A percentile compares a stretch with the other conserved stretches of the same genome.
Evolutionary conservation across 2,329 filamentous ascomycete genomes (phyloP).

Genomic region (Neonectria coccinea): DNA sequence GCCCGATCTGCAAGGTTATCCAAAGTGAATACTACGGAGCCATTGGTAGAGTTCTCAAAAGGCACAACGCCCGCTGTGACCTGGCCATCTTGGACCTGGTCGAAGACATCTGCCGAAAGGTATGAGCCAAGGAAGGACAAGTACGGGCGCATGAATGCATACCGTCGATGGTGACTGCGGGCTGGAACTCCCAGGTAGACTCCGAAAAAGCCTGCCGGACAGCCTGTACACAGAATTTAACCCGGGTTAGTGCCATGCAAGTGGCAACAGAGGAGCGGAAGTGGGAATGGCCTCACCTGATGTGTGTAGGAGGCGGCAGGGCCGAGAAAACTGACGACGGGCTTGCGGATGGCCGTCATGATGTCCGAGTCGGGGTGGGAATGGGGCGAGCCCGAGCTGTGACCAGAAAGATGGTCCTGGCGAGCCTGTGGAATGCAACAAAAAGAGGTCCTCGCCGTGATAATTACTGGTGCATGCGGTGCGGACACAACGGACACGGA

Average conservation of each 20-base stretch:
- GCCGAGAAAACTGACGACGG: slow-evolving; percentile 62
- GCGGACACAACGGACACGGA: slow-evolving; percentile 4
- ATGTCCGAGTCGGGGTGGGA: slow-evolving; percentile 31
- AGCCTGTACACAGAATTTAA: slow-evolving; percentile 52
- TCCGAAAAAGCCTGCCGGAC: slow-evolving; percentile 61
- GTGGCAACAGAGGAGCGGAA: slow-evolving; percentile 19
- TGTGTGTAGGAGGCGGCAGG: slow-evolving; percentile 64
- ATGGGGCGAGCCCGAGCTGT: slow-evolving; percentile 16
- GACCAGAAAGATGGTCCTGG: slow-evolving; percentile 4
- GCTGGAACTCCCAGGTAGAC: slow-evolving; percentile 60
- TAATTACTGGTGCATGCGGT: slow-evolving; percentile 11
- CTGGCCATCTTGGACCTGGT: slow-evolving; percentile 75
- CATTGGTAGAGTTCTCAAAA: slow-evolving; percentile 96
- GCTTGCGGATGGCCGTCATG: slow-evolving; percentile 50
- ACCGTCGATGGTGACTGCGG: slow-evolving; percentile 65
- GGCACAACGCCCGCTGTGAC: slow-evolving; percentile 85
- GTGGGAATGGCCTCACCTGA: slow-evolving; percentile 54
- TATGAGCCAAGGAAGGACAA: slow-evolving; percentile 24
- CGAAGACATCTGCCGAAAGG: slow-evolving; percentile 75
- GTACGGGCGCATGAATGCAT: slow-evolving; percentile 35
- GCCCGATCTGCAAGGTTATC: slow-evolving; percentile 86
- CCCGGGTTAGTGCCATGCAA: slow-evolving; percentile 36
- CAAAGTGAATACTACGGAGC: slow-evolving; percentile 88
- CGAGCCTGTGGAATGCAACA: slow-evolving; percentile 9
- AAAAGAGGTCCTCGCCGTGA: slow-evolving; percentile 4